These are phyloP conservation scores for Pythium rhizo-oryzae DNA, from an alignment of 352 stramenopile genomes.

Conservation along the genomic window DNA sequence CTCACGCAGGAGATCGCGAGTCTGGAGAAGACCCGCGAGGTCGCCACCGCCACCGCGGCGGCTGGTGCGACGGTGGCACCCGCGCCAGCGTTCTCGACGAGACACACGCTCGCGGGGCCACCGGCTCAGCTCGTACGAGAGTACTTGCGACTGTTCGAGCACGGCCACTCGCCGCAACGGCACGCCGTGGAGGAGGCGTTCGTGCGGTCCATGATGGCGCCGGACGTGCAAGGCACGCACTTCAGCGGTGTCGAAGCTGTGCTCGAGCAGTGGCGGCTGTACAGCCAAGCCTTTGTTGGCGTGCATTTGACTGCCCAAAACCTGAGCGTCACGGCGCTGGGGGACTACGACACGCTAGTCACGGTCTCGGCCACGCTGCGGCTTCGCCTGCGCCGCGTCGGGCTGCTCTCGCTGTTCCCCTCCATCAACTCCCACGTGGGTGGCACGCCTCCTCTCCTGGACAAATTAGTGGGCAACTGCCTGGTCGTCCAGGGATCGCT, in stretches of 20 bases:
- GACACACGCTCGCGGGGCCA: slow-evolving; percentile 21
- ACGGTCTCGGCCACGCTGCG: not conserved
- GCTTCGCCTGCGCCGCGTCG: not conserved
- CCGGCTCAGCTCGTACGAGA: slow-evolving; percentile 45
- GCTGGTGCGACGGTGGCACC: no score
- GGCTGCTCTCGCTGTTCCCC: not conserved
- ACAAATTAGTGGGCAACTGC: not conserved
- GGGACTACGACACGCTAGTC: slow-evolving; percentile 1
- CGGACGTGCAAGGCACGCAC: not conserved
- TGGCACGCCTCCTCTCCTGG: not conserved
- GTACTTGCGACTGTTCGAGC: slow-evolving; percentile 59
- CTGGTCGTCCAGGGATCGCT: slow-evolving; percentile 9
- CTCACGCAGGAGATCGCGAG: slow-evolving; percentile 33
- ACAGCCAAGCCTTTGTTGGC: not conserved
- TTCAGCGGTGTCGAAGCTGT: slow-evolving; percentile 4
- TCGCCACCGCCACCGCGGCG: not conserved
- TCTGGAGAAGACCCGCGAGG: slow-evolving; percentile 16
- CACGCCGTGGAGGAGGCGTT: slow-evolving; percentile 46
- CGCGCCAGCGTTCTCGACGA: not conserved
- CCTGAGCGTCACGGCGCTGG: not conserved
- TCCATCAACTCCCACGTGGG: not conserved
- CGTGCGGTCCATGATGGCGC: slow-evolving; percentile 7
- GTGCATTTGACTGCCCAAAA: not conserved
- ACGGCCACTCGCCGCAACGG: slow-evolving; percentile 12
- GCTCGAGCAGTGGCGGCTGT: slow-evolving; percentile 8